These are phyloP conservation scores for Hypocrella siamensis DNA, from an alignment of 2,329 filamentous ascomycete genomes.

Conservation along the genomic window DNA sequence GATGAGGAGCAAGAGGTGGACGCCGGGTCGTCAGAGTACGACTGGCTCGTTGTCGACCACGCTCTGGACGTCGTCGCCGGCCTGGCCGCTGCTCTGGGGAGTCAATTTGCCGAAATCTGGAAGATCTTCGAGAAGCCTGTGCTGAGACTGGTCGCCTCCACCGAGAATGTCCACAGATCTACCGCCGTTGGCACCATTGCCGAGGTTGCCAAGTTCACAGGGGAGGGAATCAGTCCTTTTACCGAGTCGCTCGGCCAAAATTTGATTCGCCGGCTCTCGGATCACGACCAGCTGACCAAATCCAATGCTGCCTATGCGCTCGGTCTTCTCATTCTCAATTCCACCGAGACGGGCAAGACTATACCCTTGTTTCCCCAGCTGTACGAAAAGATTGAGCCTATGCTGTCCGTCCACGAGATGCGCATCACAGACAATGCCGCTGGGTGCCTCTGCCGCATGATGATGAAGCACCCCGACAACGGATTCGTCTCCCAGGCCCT, in stretches of 20 bases:
- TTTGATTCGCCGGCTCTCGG: constrained; percentile 70
- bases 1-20: constrained; percentile 61
- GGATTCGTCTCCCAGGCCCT: constrained; percentile 72
- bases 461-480: constrained; percentile 70
- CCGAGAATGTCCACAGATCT: constrained; percentile 74
- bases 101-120: constrained; percentile 75
- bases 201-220: constrained; percentile 79
- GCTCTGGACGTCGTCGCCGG: constrained; percentile 82
- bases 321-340: constrained; percentile 72
- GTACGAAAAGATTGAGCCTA: constrained; percentile 70
- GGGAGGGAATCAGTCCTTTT: constrained; percentile 62
- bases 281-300: constrained; percentile 83
- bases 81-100: constrained; percentile 66
- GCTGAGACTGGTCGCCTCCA: constrained; percentile 73
- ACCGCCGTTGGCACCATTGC: constrained; percentile 85
- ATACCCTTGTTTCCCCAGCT: constrained; percentile 67
- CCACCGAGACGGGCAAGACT: constrained; percentile 50
- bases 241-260: constrained; percentile 64
- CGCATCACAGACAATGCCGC: constrained; percentile 86
- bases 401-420: constrained; percentile 62
- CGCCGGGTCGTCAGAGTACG: constrained; percentile 77
- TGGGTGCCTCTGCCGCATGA: constrained; percentile 84
- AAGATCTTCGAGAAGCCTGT: constrained; percentile 91
- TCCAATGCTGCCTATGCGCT: constrained; percentile 90
- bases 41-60: constrained; percentile 93